Evolutionary conservation across 164 flowering plant genomes (phyloP).

Genomic region (Vitis vinifera): DNA sequence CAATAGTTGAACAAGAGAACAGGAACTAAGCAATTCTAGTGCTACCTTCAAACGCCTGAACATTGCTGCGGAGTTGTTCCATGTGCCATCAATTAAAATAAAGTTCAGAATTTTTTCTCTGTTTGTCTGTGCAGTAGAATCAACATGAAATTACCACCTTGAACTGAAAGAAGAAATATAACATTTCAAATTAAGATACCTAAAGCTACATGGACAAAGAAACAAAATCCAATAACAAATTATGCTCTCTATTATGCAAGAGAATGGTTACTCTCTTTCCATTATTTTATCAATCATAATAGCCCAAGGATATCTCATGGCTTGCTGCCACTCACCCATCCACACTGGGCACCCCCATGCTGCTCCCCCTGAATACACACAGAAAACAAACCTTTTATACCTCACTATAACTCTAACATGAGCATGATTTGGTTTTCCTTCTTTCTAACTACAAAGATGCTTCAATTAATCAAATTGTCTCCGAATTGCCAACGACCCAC

Average conservation of each 20-base stretch:
- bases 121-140: slow-evolving; percentile 41
- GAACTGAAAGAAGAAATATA: slow-evolving; percentile 23
- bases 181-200: not conserved
- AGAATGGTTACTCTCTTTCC: not conserved
- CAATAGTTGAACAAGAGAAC: not conserved
- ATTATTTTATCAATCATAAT: not conserved
- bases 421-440: no score
- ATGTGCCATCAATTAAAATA: slow-evolving; percentile 89
- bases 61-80: slow-evolving; percentile 97
- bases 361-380: no score
- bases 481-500: no score
- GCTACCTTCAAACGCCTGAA: slow-evolving; percentile 87
- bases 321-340: no score
- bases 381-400: no score
- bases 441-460: no score
- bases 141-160: slow-evolving; percentile 32
- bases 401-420: no score
- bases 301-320: not conserved
- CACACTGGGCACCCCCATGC: no score
- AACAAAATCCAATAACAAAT: not conserved
- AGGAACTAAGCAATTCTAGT: not conserved
- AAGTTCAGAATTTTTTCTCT: slow-evolving; percentile 54
- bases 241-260: not conserved
- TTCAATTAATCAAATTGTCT: no score
- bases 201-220: not conserved